Base-by-base conservation (phyloP, 2,329 filamentous ascomycete genomes). In the Phialocephala subalpina region DNA sequence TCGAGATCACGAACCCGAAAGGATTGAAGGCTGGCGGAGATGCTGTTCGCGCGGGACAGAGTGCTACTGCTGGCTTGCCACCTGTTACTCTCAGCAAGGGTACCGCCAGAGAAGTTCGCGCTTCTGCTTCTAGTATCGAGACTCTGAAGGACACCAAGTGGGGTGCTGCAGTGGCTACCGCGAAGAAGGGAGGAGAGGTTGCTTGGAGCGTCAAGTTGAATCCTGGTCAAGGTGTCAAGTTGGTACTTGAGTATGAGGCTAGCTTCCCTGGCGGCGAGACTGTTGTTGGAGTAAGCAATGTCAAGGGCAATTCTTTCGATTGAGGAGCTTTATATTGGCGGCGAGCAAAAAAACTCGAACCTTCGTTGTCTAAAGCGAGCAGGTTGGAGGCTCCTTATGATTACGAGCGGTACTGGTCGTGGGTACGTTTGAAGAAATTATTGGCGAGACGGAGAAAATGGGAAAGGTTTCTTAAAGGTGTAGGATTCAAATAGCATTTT, bases 171-270 rank as follows among this genome's bases (percentile, higher is more conserved):
- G 78, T 78, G 1, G 86, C 84, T 0, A 76, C 70, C n/a, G 72
- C 89, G 60, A 84, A 83, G 75, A 87, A 87, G 77, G 80, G 77
- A 4, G 88, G 88, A 2, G 84, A 89, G 76, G 75, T 91, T 4
- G 76, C 76, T 62, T 91, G 88, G 87, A 82, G 85, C 60, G 82
- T 91, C 12, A 80, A 75, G 52, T 75, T 91, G 59, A 84, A 88
- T 66, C 82, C 86, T 0, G 87, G 88, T 29, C 82, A 83, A 71
- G 82, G 83, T 3, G 84, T 86, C 18, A 84, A 84, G 76, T 76
- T 92, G 67, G 78, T 78, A 27, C 73, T 92, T 66, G 87, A 89
- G 78, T 92, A 91, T 76, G 83, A 86, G 66, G 83, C 89, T 20
- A 82, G 81, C 25, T 80, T 86, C 70, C 89, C 89, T 1, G 76